Evolutionary conservation across 306 rosid species (phyloP).

Genomic region (Citrullus amarus): DNA sequence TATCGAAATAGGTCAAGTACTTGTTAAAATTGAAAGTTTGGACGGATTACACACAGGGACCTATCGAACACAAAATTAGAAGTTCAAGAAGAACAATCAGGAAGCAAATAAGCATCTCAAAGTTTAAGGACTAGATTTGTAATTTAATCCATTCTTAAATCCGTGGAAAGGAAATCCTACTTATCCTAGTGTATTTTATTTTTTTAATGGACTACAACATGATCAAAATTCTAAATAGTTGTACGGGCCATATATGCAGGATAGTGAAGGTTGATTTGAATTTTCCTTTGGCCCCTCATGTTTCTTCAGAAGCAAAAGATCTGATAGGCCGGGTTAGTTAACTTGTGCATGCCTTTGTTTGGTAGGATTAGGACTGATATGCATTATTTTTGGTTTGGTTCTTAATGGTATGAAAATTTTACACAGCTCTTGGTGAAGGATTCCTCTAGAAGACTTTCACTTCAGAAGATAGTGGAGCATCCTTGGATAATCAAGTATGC

Average conservation of each 20-base stretch:
- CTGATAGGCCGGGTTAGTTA: conserved; percentile 53
- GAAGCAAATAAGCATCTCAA: too few relatives aligned
- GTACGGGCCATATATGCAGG: conserved; percentile 25
- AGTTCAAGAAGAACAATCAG: too few relatives aligned
- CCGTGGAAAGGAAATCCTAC: too few relatives aligned
- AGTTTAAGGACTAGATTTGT: too few relatives aligned
- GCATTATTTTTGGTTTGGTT: not conserved
- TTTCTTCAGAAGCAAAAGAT: conserved; percentile 59
- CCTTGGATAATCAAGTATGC: conserved; percentile 80
- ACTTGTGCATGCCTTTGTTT: not conserved
- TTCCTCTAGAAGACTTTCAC: conserved; percentile 61
- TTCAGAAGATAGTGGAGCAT: conserved; percentile 67
- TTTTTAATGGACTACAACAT: not conserved
- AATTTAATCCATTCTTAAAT: too few relatives aligned
- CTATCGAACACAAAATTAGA: too few relatives aligned
- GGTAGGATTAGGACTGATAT: not conserved
- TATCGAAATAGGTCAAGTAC: too few relatives aligned
- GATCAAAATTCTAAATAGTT: not conserved
- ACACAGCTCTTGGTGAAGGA: conserved; percentile 76
- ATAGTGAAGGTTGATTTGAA: conserved; percentile 53
- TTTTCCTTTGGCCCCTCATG: conserved; percentile 46
- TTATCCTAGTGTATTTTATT: not conserved
- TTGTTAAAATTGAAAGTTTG: too few relatives aligned
- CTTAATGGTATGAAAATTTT: not conserved
- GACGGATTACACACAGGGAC: too few relatives aligned